Evolutionary conservation across 768 basidiomycete species (phyloP), one percentile per base, ranked within the genome.

Genomic region (Dentipellis sp.): DNA sequence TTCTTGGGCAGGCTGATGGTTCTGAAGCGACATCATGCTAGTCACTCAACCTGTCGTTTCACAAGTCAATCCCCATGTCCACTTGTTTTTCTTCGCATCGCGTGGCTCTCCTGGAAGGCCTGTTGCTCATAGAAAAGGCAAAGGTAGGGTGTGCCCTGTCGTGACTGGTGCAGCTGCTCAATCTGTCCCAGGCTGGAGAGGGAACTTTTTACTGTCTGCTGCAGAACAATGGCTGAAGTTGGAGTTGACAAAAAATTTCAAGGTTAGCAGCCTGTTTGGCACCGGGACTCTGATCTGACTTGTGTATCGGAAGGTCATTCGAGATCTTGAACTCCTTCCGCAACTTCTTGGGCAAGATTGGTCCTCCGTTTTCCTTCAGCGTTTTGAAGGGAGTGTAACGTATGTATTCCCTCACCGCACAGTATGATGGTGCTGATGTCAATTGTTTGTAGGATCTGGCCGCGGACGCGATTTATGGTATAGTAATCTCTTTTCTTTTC

Each of bases 231-330:
- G 90, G 82, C 76, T 97, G 58, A 97, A 97, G 68, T 81, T 97
- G 45, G 95, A 98, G 66, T 74, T 99, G 11, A 90, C 92, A 4
- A 98, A 97, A 76, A 97, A 97, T 66, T 94, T 95, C 78, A 93
- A 91, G 73, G 90, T 75, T 23, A 19, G 56, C 39, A 65, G 49
- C 37, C 40, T 17, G 17, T 21, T 56, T 22, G 4, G 16, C 37
- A 17, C 40, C 42, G 9, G 51, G 39, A 36, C 53, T 35, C 38
- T 45, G 17, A 47, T 39, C 29, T 19, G 51, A 45, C 49, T 16
- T 29, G 14, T 47, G 29, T 52, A 48, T 63, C 55, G n/a, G 39
- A 61, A 84, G 78, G 77, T 98, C 52, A 99, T 99, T 57, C 86
- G 97, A 42, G 97, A 98, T 67, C 78, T 99, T 1, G 97, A 99